phyloP scores from a whole-genome alignment of 345 rosid genomes.

The Leavenworthia alabamica region DNA sequence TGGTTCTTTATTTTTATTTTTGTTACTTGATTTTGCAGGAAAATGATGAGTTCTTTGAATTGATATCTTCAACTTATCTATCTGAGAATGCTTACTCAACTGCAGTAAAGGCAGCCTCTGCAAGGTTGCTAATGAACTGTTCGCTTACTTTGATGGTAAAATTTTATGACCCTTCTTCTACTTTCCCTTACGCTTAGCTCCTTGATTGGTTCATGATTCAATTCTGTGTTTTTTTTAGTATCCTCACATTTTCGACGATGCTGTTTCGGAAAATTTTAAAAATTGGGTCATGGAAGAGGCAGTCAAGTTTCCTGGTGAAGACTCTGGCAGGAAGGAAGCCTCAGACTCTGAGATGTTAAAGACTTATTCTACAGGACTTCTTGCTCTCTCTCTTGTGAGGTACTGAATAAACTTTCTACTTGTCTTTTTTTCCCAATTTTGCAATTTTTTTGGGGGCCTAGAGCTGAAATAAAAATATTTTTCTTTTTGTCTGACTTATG shows the following conservation, averaged over 20 bases:
- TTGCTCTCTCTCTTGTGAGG: slow-evolving; percentile 77
- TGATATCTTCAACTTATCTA: slow-evolving; percentile 77
- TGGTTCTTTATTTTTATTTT: slow-evolving; percentile 6
- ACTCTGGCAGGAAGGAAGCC: slow-evolving; percentile 48
- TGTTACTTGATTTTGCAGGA: slow-evolving; percentile 46
- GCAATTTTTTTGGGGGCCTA: background rate
- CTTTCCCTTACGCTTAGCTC: background rate
- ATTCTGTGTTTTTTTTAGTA: slow-evolving; percentile 38
- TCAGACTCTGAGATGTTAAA: slow-evolving; percentile 79
- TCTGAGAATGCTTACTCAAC: slow-evolving; percentile 69
- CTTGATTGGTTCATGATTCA: slow-evolving; percentile 8
- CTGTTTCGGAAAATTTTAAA: slow-evolving; percentile 66
- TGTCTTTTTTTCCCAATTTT: background rate
- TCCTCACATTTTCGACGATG: slow-evolving; percentile 87
- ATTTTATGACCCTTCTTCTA: background rate
- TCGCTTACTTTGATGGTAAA: slow-evolving; percentile 74
- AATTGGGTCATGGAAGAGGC: slow-evolving; percentile 85
- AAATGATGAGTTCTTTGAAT: slow-evolving; percentile 92
- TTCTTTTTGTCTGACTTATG: background rate
- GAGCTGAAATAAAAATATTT: background rate
- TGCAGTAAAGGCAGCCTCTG: slow-evolving; percentile 76
- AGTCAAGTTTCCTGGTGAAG: slow-evolving; percentile 51
- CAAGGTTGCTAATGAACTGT: slow-evolving; percentile 73
- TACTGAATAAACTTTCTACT: slow-evolving; percentile 26
- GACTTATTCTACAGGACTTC: slow-evolving; percentile 88